phyloP scores from a whole-genome alignment of 495 filamentous ascomycete genomes.

The Letharia columbiana region DNA sequence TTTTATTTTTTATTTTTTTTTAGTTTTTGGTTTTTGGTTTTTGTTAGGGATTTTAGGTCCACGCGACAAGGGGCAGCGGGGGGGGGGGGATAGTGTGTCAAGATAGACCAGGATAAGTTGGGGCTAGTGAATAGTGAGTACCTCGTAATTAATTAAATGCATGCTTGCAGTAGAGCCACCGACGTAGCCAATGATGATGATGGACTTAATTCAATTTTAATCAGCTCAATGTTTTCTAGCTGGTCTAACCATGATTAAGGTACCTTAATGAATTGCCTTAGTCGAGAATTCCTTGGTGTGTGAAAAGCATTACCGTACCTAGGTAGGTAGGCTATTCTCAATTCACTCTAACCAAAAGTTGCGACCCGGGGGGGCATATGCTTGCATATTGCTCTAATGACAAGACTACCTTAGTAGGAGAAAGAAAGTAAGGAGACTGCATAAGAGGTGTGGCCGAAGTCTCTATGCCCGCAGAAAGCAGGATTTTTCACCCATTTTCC shows the following conservation, averaged over 20 bases:
- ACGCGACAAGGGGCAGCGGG: not conserved
- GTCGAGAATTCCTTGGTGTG: no score
- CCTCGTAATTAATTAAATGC: not conserved
- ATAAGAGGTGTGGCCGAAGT: not conserved
- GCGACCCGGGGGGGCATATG: not conserved
- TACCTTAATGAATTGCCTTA: no score
- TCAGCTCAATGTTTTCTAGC: no score
- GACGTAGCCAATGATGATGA: conserved; percentile 15
- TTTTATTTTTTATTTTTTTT: no score
- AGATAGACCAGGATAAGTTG: not conserved
- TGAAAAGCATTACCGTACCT: no score
- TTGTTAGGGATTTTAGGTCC: no score
- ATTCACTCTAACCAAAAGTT: not conserved
- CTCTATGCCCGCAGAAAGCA: conserved; percentile 10
- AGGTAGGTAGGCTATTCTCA: not conserved
- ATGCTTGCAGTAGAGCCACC: conserved; percentile 11
- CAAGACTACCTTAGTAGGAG: not conserved
- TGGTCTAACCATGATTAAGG: no score
- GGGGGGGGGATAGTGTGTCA: not conserved
- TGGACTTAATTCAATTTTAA: no score
- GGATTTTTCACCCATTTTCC: conserved; percentile 1
- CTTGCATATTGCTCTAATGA: conserved; percentile 11
- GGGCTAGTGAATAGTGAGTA: no score
- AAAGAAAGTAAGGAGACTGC: no score
- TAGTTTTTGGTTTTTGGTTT: no score